phyloP scores from a whole-genome alignment of 169 alveolate species.

The Plasmodium vinckei region DNA sequence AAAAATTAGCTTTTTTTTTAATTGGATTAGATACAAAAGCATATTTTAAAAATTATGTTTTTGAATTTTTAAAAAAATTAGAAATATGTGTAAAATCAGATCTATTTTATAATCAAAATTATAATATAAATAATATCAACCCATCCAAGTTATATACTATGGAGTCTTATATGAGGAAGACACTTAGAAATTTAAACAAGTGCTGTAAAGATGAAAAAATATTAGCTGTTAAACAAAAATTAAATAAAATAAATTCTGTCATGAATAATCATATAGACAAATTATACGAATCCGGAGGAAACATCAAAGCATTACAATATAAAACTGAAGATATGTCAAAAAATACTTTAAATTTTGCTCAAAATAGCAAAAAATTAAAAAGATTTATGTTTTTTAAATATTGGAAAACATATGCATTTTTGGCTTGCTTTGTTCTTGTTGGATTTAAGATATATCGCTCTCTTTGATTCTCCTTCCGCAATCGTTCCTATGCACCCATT shows the following conservation, averaged over 20 bases:
- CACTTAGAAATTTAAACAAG: slow-evolving; percentile 32
- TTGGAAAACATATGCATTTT: slow-evolving; percentile 52
- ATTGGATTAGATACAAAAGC: slow-evolving; percentile 55
- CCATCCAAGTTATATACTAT: slow-evolving; percentile 41
- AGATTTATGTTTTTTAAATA: slow-evolving; percentile 58
- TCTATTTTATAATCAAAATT: slow-evolving; percentile 48
- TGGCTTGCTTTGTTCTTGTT: slow-evolving; percentile 47
- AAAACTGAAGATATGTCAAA: slow-evolving; percentile 72
- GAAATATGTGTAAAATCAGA: slow-evolving; percentile 52
- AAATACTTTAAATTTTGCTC: slow-evolving; percentile 70
- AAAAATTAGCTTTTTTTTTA: slow-evolving; percentile 63
- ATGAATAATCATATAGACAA: slow-evolving; percentile 73
- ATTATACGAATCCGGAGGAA: slow-evolving; percentile 60
- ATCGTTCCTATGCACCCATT: not conserved
- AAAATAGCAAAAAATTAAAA: slow-evolving; percentile 65
- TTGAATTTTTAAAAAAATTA: slow-evolving; percentile 58
- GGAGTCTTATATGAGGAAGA: slow-evolving; percentile 26
- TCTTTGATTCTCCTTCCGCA: not conserved
- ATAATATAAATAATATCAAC: slow-evolving; percentile 25
- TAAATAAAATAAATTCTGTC: slow-evolving; percentile 64
- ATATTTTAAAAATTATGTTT: slow-evolving; percentile 56
- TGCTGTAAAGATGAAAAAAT: slow-evolving; percentile 72
- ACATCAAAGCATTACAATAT: slow-evolving; percentile 62
- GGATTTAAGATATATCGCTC: slow-evolving; percentile 71
- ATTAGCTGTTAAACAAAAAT: slow-evolving; percentile 62